Percentiles rank a stretch among this genome's conserved stretches.
phyloP scores from a whole-genome alignment of 2,329 filamentous ascomycete genomes.

The Plenodomus lindquistii region DNA sequence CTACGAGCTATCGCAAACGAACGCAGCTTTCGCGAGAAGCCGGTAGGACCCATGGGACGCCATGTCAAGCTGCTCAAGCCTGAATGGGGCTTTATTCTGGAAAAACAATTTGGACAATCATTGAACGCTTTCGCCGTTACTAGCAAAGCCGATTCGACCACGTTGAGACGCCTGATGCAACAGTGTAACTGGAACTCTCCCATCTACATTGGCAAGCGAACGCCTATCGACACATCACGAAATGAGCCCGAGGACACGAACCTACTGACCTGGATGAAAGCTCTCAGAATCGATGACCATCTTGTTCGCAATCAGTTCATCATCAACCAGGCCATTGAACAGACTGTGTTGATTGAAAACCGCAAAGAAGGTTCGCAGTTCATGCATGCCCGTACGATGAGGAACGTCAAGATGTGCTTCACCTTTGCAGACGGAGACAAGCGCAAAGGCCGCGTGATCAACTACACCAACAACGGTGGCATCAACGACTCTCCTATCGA shows the following conservation, averaged over 20 bases:
- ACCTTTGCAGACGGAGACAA: constrained; percentile 66
- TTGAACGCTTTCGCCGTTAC: constrained; percentile 82
- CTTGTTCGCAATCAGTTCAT: constrained; percentile 80
- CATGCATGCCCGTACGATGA: constrained; percentile 65
- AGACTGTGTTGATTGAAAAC: constrained; percentile 75
- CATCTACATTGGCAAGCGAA: constrained; percentile 66
- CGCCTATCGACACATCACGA: constrained; percentile 60
- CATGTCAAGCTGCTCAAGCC: constrained; percentile 77
- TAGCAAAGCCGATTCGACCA: constrained; percentile 73
- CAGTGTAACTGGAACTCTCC: constrained; percentile 59
- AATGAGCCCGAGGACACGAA: constrained; percentile 70
- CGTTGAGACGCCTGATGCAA: constrained; percentile 68
- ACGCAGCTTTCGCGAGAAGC: constrained; percentile 67
- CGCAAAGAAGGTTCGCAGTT: constrained; percentile 68
- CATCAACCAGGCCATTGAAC: constrained; percentile 81
- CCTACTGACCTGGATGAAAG: constrained; percentile 78
- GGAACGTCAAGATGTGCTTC: constrained; percentile 75
- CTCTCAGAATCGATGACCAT: constrained; percentile 80
- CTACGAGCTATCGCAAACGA: constrained; percentile 73
- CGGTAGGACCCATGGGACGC: constrained; percentile 81
- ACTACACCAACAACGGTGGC: constrained; percentile 47
- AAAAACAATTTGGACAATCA: constrained; percentile 70
- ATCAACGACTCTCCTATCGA: constrained; percentile 58
- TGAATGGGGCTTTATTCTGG: constrained; percentile 81
- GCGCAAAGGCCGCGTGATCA: constrained; percentile 60